phyloP scores from a whole-genome alignment of 352 stramenopile species.

The Phytopythium vexans region DNA sequence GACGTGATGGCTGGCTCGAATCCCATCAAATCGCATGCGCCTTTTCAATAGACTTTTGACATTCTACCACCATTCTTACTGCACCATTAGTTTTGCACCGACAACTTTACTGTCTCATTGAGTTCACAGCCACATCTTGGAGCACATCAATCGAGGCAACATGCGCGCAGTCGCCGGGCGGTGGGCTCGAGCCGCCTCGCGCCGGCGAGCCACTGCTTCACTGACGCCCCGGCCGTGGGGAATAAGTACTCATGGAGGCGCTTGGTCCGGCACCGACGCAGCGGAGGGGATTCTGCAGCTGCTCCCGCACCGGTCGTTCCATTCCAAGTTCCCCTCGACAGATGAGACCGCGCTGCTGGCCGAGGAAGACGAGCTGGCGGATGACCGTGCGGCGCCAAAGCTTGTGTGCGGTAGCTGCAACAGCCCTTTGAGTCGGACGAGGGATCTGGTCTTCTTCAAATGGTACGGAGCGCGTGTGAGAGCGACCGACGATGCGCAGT shows the following conservation, averaged over 20 bases:
- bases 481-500: background rate
- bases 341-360: constrained; percentile 44
- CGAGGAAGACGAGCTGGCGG: constrained; percentile 17
- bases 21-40: constrained; percentile 6
- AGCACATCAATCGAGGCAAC: background rate
- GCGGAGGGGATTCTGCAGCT: background rate
- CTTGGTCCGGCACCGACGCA: background rate
- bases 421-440: constrained; percentile 50
- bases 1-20: constrained; percentile 1
- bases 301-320: constrained; percentile 35
- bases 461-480: constrained; percentile 26
- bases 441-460: constrained; percentile 76
- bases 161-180: constrained; percentile 3
- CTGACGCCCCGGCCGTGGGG: no score
- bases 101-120: background rate
- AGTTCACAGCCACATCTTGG: no score
- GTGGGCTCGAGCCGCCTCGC: constrained; percentile 1
- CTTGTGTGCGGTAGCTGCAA: constrained; percentile 74
- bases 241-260: no score
- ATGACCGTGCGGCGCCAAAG: constrained; percentile 40
- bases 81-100: no score
- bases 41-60: constrained; percentile 1
- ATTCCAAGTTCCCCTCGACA: constrained; percentile 53
- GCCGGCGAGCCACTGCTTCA: no score
- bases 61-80: no score